phyloP scores from a whole-genome alignment of 2,329 filamentous ascomycete species.

The Botrytis deweyae region DNA sequence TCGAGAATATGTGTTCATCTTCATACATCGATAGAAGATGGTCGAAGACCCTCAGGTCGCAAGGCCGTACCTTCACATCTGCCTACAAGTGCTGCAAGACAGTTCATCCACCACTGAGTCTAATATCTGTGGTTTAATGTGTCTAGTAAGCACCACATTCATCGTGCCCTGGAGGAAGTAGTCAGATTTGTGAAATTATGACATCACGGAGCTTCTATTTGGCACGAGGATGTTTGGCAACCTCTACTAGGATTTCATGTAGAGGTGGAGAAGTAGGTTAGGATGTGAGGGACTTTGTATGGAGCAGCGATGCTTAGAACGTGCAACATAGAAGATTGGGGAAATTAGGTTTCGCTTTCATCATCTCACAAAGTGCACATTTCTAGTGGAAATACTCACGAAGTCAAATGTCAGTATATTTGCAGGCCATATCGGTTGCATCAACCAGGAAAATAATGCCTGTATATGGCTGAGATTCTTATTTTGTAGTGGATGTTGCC shows the following conservation, averaged over 20 bases:
- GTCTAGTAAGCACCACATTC: neutral
- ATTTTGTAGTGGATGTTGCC: neutral
- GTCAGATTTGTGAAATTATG: neutral
- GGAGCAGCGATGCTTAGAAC: neutral
- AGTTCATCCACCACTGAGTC: neutral
- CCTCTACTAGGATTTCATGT: neutral
- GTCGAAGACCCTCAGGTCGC: neutral
- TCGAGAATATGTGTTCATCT: neutral
- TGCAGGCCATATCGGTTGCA: neutral
- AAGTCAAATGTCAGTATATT: neutral
- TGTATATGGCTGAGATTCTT: neutral
- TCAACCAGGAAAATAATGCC: no score
- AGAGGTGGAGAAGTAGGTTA: neutral
- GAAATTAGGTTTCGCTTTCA: rapidly evolving
- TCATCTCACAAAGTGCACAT: neutral
- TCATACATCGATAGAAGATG: neutral
- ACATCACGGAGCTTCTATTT: neutral
- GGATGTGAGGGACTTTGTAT: neutral
- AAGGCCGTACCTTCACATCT: neutral
- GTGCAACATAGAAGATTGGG: no score
- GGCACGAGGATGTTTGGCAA: neutral
- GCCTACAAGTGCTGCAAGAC: neutral
- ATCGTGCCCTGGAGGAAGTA: neutral
- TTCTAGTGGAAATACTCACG: neutral
- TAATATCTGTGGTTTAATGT: neutral